Percentiles rank a stretch among this genome's conserved stretches.
phyloP scores from a whole-genome alignment of 2,329 filamentous ascomycete species.

The Botrytis paeoniae region DNA sequence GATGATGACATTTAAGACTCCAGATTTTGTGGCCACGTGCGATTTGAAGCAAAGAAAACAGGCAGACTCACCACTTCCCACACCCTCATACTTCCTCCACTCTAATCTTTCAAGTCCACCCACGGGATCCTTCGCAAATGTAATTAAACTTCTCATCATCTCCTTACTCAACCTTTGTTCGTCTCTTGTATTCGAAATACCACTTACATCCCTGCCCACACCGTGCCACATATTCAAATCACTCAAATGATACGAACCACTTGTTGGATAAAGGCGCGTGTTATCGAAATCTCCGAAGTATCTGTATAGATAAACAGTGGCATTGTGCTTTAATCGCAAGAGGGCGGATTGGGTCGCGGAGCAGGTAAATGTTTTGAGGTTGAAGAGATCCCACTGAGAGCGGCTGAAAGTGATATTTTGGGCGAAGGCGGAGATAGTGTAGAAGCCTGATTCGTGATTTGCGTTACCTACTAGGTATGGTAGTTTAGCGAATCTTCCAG shows the following conservation, averaged over 20 bases:
- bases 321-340: slow-evolving; percentile 26
- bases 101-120: neutral
- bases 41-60: too few relatives aligned
- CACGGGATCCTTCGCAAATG: neutral
- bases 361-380: slow-evolving; percentile 39
- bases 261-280: slow-evolving; percentile 31
- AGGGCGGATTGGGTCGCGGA: slow-evolving; percentile 34
- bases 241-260: slow-evolving; percentile 39
- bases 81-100: neutral
- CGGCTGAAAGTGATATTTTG: slow-evolving; percentile 24
- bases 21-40: neutral
- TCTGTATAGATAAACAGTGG: slow-evolving; percentile 41
- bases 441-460: slow-evolving; percentile 39
- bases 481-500: slow-evolving; percentile 23
- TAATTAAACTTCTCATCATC: neutral
- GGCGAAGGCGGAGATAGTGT: slow-evolving; percentile 30
- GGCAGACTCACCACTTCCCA: neutral
- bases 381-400: slow-evolving; percentile 35
- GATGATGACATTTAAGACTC: neutral
- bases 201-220: slow-evolving; percentile 5
- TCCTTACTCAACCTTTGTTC: neutral
- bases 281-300: slow-evolving; percentile 41
- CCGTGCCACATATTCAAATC: slow-evolving; percentile 32
- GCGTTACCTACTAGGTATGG: slow-evolving; percentile 38
- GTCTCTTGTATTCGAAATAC: slow-evolving; percentile 1